Base-by-base conservation (phyloP, 225 moss, liverwort and hornwort species). In the Straminergon stramineum region DNA sequence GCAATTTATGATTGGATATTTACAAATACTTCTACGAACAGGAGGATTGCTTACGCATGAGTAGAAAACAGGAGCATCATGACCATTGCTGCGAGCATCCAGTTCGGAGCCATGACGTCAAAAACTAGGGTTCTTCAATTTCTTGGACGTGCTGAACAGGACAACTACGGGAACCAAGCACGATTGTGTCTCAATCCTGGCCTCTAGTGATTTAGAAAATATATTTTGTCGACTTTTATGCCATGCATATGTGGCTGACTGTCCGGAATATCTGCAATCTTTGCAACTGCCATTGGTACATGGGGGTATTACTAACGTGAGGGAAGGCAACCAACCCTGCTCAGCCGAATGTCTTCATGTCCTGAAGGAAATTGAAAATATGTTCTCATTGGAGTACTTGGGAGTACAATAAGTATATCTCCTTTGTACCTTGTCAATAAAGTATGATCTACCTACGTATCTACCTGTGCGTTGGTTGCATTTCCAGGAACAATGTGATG, bases 311-410 rank as follows among this genome's bases (percentile, higher is more conserved):
- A 64, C 67, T 68, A 61, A 41, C 84, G 81, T 74, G 79, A 82
- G 69, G 53, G 76, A 90, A 87, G 92, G 81, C 81, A 82, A 85
- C 88, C 92, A 92, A 88, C 87, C 90, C 69, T 76, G 90, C 67
- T 28, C 28, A 18, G 66, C 16, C 41, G 13, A 61, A 65, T 64
- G 91, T n/a, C 63, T 61, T 64, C 80, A 83, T 75, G 75, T 84
- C 74, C 73, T 74, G 66, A 74, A 84, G 74, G 43, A 75, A n/a
- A 55, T 74, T 57, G 39, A 81, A 81, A 89, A 71, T 79, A 76
- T 85, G 55, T 15, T 56, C 32, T 57, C 48, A 48, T 57, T 21
- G 26, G 41, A 79, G 69, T 87, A 30, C 43, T 75, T 71, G 48
- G 23, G 30, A 48, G 76, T 43, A 87, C 83, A 65, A 71, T 2